Base-by-base conservation (phyloP, 176 grass and related monocot species). In the Ananas comosus region DNA sequence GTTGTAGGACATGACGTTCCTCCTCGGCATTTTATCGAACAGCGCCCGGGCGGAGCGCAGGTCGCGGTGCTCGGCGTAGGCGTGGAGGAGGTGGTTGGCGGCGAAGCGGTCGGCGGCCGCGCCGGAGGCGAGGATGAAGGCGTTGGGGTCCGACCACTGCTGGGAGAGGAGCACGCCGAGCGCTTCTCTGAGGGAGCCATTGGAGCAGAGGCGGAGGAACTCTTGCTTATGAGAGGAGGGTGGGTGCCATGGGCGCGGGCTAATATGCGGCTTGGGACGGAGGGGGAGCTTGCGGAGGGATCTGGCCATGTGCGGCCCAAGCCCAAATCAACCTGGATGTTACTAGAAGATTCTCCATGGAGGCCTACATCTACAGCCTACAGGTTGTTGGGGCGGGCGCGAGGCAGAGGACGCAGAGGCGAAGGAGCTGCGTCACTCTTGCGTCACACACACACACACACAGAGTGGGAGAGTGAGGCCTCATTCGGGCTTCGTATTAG, bases 1-100 rank as follows among this genome's bases (percentile, higher is more conserved):
- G 73, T 85, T 91, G 79, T 76, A 91, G n/a, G 89, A 91, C 85
- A 88, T 88, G 66, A 91, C 72, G 12, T 91, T 88, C 79, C 27
- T 64, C 33, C 9, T 77, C 3, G 76, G 69, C 11, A 88, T 85
- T 64, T 72, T 64, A 2, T 77, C 79, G 75, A 91, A 91, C 82
- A 91, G 61, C 0, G 0, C 1, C 11, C 67, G 63, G 63, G 82
- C 85, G 27, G 53, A 21, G 6, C 16, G 19, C 23, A 88, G 64
- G 25, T 80, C 70, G 0, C 79, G 73, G 0, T 85, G 72, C 65
- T 82, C 85, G 18, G 66, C 76, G 63, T 82, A 88, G 4, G 70
- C 73, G 23, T 82, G 75, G 13, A 91, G 65, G 61, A 85, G 79
- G 69, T 91, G 79, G 69, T 91, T 91, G 24, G 69, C 70, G 2